These are phyloP conservation scores for Vitis hybrid DNA, from an alignment of 177 flowering plant species.

Conservation along the genomic window DNA sequence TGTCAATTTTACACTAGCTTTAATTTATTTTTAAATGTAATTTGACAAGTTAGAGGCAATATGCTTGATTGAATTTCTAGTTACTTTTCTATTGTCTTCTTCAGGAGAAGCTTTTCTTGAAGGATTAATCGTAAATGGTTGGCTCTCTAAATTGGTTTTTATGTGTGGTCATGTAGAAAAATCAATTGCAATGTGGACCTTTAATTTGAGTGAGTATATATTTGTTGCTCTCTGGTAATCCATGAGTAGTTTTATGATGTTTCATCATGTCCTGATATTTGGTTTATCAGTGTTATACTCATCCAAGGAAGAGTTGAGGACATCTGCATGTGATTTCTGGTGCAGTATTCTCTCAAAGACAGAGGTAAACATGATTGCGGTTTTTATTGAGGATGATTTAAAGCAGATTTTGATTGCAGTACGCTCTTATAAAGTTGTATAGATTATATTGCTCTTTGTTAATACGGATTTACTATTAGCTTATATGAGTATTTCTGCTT, in stretches of 20 bases:
- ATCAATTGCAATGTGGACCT: conserved; percentile 66
- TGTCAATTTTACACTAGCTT: no score
- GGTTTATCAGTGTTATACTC: conserved; percentile 75
- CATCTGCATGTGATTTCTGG: conserved; percentile 87
- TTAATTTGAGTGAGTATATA: conserved; percentile 60
- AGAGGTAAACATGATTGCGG: conserved; percentile 39
- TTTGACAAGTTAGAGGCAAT: no score
- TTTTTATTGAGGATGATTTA: conserved; percentile 3
- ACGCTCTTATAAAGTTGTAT: neutral
- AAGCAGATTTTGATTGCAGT: neutral
- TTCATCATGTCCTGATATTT: conserved; percentile 10
- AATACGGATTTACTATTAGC: neutral
- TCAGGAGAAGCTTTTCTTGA: conserved; percentile 63
- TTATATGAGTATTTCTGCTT: conserved; percentile 6
- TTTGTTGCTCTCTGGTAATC: neutral
- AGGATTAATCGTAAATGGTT: conserved; percentile 72
- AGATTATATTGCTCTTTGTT: neutral
- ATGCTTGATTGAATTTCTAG: neutral
- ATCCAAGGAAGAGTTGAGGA: conserved; percentile 45
- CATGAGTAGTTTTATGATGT: conserved; percentile 1
- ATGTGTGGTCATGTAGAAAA: conserved; percentile 52
- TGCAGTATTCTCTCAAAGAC: conserved; percentile 42
- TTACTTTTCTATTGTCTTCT: conserved; percentile 12
- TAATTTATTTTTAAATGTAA: conserved; percentile 1
- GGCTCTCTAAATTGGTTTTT: conserved; percentile 62